Percentiles rank a stretch among this genome's conserved stretches.
Evolutionary conservation across 2,329 filamentous ascomycete species (phyloP).

Genomic region (Calonectria hawksworthii): DNA sequence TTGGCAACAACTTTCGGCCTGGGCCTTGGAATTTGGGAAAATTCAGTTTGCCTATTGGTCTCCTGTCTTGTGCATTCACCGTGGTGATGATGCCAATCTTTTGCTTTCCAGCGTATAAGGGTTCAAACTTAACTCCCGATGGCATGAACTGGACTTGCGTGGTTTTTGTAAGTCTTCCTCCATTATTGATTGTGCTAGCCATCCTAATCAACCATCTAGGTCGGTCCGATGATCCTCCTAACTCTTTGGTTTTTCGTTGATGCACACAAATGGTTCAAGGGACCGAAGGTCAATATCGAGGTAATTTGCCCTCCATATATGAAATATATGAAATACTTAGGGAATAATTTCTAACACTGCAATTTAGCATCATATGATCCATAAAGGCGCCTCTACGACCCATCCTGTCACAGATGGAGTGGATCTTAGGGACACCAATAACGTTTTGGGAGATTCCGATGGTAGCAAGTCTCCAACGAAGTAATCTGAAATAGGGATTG

Average conservation of each 20-base stretch:
- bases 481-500: not conserved
- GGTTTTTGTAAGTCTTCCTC: conserved; percentile 20
- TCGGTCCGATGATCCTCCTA: conserved; percentile 11
- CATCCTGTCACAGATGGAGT: conserved; percentile 13
- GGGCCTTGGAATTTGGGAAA: conserved; percentile 30
- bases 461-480: conserved; percentile 1
- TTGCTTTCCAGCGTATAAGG: conserved; percentile 23
- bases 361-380: conserved; percentile 17
- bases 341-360: not conserved
- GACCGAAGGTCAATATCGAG: conserved; percentile 28
- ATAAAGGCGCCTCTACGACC: not conserved
- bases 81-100: conserved; percentile 34
- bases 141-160: conserved; percentile 33
- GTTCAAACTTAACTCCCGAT: conserved; percentile 14
- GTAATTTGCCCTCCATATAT: not conserved
- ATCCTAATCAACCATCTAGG: not conserved
- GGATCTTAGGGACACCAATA: conserved; percentile 7
- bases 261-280: conserved; percentile 32
- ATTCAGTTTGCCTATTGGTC: conserved; percentile 18
- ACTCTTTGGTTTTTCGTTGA: conserved; percentile 30
- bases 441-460: not conserved
- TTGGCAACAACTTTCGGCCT: conserved; percentile 29
- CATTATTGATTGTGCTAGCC: fast-evolving
- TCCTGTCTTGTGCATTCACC: conserved; percentile 16
- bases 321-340: not conserved